A percentile compares a stretch with the other conserved stretches of the same genome.
Evolutionary conservation across 129 eudicot species (phyloP).

Genomic region (Daucus carota): DNA sequence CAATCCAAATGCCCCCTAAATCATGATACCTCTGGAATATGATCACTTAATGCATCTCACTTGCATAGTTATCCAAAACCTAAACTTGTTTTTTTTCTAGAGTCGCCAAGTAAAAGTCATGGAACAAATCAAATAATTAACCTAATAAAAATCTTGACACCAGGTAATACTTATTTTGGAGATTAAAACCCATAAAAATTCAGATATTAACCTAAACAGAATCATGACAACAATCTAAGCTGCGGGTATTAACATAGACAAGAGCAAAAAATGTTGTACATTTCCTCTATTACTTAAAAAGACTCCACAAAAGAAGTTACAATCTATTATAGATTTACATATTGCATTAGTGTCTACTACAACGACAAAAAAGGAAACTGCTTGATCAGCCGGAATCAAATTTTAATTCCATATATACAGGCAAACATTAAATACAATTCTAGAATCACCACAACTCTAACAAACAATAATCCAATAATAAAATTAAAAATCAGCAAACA

Average conservation of each 20-base stretch:
- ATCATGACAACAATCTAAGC: neutral
- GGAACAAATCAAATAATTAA: neutral
- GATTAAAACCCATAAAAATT: neutral
- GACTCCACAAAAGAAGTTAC: neutral
- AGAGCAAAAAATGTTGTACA: neutral
- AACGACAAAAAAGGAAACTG: neutral
- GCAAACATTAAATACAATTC: neutral
- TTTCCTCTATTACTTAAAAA: neutral
- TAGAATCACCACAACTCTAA: neutral
- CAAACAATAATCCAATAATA: neutral
- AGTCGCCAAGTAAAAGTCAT: neutral
- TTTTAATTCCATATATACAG: neutral
- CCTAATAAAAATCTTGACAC: neutral
- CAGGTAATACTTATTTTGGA: neutral
- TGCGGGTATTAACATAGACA: neutral
- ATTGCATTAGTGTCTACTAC: neutral
- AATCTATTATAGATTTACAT: neutral
- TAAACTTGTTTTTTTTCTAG: neutral
- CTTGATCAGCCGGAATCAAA: neutral
- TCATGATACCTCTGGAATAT: too few relatives aligned
- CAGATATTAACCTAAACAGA: neutral
- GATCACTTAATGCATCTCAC: too few relatives aligned
- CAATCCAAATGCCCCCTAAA: too few relatives aligned
- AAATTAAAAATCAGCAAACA: neutral
- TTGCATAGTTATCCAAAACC: neutral